These are phyloP conservation scores for Sanghuangporus baumii DNA, from an alignment of 1,284 basidiomycete species.

Conservation along the genomic window DNA sequence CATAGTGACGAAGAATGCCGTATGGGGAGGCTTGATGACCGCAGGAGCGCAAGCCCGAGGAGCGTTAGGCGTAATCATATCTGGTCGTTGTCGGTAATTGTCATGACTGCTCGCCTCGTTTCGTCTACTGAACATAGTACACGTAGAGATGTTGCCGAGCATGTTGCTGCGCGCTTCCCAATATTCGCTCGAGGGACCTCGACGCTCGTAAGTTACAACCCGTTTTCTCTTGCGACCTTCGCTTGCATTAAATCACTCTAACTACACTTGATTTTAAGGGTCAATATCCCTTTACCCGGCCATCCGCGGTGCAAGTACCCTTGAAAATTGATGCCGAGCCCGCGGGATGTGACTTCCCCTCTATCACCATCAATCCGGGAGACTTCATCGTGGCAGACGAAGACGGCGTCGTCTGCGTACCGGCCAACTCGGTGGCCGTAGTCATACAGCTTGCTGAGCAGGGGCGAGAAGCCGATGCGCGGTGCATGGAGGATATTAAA, in stretches of 20 bases:
- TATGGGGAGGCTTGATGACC: conserved; percentile 92
- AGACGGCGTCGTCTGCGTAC: conserved; percentile 87
- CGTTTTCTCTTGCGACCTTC: no score
- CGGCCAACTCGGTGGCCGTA: conserved; percentile 46
- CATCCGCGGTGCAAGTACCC: conserved; percentile 73
- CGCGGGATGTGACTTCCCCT: conserved; percentile 24
- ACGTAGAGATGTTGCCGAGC: conserved; percentile 70
- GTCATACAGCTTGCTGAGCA: conserved; percentile 59
- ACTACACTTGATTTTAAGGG: conserved; percentile 35
- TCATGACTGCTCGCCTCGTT: background rate
- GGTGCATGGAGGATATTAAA: conserved; percentile 73
- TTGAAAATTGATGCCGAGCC: conserved; percentile 49
- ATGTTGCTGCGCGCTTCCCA: conserved; percentile 61
- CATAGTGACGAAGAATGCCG: conserved; percentile 73
- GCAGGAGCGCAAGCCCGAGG: conserved; percentile 70
- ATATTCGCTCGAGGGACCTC: conserved; percentile 81
- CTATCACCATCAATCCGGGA: conserved; percentile 62
- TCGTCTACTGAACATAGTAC: background rate
- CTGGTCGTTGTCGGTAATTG: conserved; percentile 55
- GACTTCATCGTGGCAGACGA: conserved; percentile 85
- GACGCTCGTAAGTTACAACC: conserved; percentile 40
- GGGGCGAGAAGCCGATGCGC: conserved; percentile 64
- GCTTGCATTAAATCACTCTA: background rate
- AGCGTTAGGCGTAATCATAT: conserved; percentile 73
- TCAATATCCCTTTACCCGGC: conserved; percentile 83